phyloP scores from a whole-genome alignment of 2,329 filamentous ascomycete species.

The Pseudocercospora pini-densiflorae region DNA sequence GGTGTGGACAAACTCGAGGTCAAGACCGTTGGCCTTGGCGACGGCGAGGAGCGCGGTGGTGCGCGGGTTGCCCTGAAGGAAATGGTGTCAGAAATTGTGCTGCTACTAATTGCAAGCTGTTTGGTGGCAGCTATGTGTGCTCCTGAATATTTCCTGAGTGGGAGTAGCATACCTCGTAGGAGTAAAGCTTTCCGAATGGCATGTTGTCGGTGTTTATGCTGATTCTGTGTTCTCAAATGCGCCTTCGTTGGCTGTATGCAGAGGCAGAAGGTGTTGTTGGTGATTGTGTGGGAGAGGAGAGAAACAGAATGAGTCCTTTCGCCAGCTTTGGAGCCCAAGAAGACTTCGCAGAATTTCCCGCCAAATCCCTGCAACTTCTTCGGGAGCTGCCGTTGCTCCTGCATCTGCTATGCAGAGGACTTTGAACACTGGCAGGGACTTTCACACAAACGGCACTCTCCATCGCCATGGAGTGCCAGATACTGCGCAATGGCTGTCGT shows the following conservation, averaged over 20 bases:
- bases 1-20: conserved; percentile 81
- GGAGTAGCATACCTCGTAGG: conserved; percentile 67
- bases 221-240: conserved; percentile 22
- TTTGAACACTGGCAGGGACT: neutral
- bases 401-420: neutral
- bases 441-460: neutral
- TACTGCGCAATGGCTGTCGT: conserved; percentile 37
- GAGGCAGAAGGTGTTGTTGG: conserved; percentile 12
- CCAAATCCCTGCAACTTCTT: neutral
- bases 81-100: conserved; percentile 6
- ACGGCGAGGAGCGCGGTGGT: conserved; percentile 86
- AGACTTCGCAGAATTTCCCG: neutral
- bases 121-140: conserved; percentile 17
- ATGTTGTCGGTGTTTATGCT: conserved; percentile 32
- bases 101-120: conserved; percentile 1
- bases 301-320: neutral
- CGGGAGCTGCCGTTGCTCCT: neutral
- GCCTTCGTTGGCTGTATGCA: conserved; percentile 39
- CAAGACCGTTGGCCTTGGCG: conserved; percentile 96
- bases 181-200: conserved; percentile 94
- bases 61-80: conserved; percentile 80
- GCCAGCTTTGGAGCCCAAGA: neutral
- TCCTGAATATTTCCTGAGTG: conserved; percentile 13
- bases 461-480: conserved; percentile 36
- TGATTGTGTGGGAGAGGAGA: conserved; percentile 14